Conservation (phyloP, 78 protist species). For the Bodo saltans region DNA sequence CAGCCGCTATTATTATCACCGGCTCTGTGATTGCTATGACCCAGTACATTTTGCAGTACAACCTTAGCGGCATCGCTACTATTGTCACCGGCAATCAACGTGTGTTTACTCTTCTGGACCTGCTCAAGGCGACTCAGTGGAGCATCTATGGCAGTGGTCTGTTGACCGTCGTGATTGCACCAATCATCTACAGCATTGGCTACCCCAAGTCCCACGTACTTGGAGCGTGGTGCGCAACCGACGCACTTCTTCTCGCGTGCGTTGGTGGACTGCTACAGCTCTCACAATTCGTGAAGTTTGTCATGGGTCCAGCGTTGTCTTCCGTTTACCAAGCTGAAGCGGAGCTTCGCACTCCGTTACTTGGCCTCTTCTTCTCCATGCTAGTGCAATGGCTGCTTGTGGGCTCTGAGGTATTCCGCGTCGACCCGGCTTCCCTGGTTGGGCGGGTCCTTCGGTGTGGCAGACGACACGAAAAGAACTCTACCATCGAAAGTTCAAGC, state of each 20-base stretch:
- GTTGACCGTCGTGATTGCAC: not conserved
- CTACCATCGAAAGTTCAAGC: too few species aligned
- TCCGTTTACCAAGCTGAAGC: not conserved
- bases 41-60: not conserved
- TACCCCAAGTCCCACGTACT: not conserved
- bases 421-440: too few species aligned
- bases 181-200: not conserved
- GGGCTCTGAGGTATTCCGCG: not conserved
- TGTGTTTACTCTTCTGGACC: not conserved
- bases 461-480: too few species aligned
- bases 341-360: not conserved
- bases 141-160: not conserved
- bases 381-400: not conserved
- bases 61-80: not conserved
- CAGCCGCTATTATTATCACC: not conserved
- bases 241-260: not conserved
- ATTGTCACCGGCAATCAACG: not conserved
- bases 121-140: not conserved
- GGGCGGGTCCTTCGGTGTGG: too few species aligned
- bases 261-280: not conserved
- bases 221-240: not conserved
- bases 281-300: not conserved
- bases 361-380: not conserved
- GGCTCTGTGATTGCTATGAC: not conserved
- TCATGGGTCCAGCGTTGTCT: not conserved